Conservation (phyloP, 805 yeast genomes). For the Cyberlindnera meyerae region DNA sequence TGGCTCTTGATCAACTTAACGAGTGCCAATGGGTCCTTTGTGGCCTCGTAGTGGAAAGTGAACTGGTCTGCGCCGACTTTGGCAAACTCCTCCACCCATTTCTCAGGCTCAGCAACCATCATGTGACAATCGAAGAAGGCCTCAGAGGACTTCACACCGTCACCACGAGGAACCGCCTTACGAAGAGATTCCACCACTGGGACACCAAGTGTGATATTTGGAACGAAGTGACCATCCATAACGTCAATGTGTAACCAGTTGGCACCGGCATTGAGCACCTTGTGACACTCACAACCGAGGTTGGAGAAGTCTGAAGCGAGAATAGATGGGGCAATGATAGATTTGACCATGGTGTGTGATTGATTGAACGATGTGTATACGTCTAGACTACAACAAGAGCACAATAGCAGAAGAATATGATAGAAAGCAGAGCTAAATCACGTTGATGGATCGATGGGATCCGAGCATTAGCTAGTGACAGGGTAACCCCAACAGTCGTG, state of each 20-base stretch:
- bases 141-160: slow-evolving; percentile 39
- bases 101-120: slow-evolving; percentile 93
- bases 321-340: slow-evolving; percentile 91
- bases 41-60: slow-evolving; percentile 93
- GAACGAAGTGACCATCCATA: slow-evolving; percentile 99
- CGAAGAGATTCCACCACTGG: slow-evolving; percentile 80
- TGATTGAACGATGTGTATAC: neutral
- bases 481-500: neutral
- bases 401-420: too few relatives aligned
- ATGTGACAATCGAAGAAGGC: slow-evolving; percentile 90
- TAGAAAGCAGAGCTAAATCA: too few relatives aligned
- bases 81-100: slow-evolving; percentile 91
- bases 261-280: slow-evolving; percentile 73
- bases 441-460: too few relatives aligned
- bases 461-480: too few relatives aligned
- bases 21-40: slow-evolving; percentile 68
- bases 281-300: slow-evolving; percentile 81
- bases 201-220: slow-evolving; percentile 91
- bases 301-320: slow-evolving; percentile 89
- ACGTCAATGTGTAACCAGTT: slow-evolving; percentile 98
- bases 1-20: slow-evolving; percentile 68
- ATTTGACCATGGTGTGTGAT: slow-evolving; percentile 51
- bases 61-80: slow-evolving; percentile 93
- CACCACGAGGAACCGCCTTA: slow-evolving; percentile 64
- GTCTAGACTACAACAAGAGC: too few relatives aligned